Evolutionary conservation across 83 land plant species (phyloP), one percentile per base, ranked within the genome.

Genomic region (Picea abies): DNA sequence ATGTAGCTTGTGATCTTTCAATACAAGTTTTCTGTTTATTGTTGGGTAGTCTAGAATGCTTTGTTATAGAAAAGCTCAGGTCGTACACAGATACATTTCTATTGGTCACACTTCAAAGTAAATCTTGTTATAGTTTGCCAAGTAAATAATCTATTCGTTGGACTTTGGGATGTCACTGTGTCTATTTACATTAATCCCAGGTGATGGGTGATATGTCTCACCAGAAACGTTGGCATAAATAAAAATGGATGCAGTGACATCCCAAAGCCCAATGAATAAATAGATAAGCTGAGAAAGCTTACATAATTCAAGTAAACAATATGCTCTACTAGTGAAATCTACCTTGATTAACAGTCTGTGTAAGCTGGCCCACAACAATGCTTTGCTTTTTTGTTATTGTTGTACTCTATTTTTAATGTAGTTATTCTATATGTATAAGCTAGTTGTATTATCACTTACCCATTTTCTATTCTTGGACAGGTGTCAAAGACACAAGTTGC

Each of bases 401-500:
- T 72, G 56, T 17, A 5, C 47, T 84, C 1, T 69, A 26, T 10
- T 76, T 52, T 3, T 22, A 44, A 61, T 73, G 63, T 61, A 20
- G 63, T 62, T 29, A 32, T 49, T 69, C 22, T 64, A 17, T 35
- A 63, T 15, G 63, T 26, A 39, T 61, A 64, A 35, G 4, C 16
- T 75, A 68, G 32, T 77, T 56, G 29, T 58, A 29, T 84, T 80
- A 72, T 76, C 9, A 25, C 20, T 76, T 6, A 9, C 67, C 15
- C 61, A 76, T 29, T 79, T 72, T 15, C 25, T 29, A 14, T 10
- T 10, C 44, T 62, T n/a, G 52, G 25, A 37, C 90, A 97, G 98
- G 96, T 95, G 7, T 85, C 99, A 1, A 94, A 86, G 81, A 85
- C 93, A 9, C 94, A 87, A 83, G 89, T 97, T 71, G 99, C 99